Base-by-base conservation (phyloP, 2,329 filamentous ascomycete species). In the Madurella mycetomatis region DNA sequence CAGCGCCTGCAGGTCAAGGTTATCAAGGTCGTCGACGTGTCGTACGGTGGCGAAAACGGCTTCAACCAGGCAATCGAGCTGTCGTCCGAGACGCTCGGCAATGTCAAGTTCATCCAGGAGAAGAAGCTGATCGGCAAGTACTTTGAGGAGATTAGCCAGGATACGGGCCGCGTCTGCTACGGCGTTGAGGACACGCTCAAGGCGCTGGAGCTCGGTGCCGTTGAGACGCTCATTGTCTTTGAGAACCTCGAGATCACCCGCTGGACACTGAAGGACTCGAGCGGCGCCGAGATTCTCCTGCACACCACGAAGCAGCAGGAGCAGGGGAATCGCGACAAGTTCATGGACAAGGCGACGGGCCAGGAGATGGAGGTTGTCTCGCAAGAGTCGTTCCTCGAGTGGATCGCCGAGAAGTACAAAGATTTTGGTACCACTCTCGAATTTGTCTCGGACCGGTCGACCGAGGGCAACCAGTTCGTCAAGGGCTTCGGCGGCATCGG, bases 91-190 rank as follows among this genome's bases (percentile, higher is more conserved):
- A 99, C 94, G 8, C 83, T 99, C 46, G 89, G 92, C 74, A 99
- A 97, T 70, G 94, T 99, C 82, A 99, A 99, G 77, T 99, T 99
- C 73, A 96, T 99, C 72, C 94, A 99, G 76, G 94, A 99, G 82
- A 99, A 99, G 87, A 99, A 96, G 79, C 85, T 99, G 60, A 99
- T 99, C 69, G 92, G 92, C 72, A 91, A 89, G 71, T 99, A 99
- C 80, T 99, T 99, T 67, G 92, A 99, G 72, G 92, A 99, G 75
- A 97, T 99, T 68, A 96, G 90, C 72, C 91, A 96, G 74, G 94
- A 99, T 70, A 96, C 88, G 49, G 94, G 94, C 64, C 94, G 91
- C 70, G 86, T 99, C 64, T 99, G 94, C 80, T 99, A 99, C 72
- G 91, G 94, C 80, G 87, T 99, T 59, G 94, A 97, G 1, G 95